Evolutionary conservation across 208 protist species (phyloP).

Genomic region (Trypanosoma scelopori): DNA sequence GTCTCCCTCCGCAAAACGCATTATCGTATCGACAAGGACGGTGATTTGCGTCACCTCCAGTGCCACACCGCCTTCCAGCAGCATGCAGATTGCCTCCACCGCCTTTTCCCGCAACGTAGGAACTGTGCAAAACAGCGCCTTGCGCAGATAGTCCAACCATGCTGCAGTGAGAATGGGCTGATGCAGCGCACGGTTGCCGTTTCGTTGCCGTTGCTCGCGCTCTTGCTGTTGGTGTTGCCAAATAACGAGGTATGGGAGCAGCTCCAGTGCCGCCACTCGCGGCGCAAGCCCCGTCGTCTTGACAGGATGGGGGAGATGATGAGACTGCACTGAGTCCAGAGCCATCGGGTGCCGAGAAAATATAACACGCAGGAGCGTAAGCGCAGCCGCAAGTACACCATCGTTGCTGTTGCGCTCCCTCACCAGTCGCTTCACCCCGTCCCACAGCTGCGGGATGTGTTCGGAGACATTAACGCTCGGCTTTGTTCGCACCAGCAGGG

Average conservation of each 20-base stretch:
- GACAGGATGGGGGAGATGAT: slow-evolving; percentile 56
- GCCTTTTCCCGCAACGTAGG: slow-evolving; percentile 25
- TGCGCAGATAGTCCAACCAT: slow-evolving; percentile 34
- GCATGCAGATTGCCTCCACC: slow-evolving; percentile 17
- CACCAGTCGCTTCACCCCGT: slow-evolving; percentile 27
- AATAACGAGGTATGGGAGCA: slow-evolving; percentile 33
- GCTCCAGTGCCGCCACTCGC: slow-evolving; percentile 40
- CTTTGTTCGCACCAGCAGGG: slow-evolving; percentile 16
- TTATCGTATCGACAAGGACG: slow-evolving; percentile 25
- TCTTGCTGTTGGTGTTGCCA: neutral
- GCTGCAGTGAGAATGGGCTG: slow-evolving; percentile 5
- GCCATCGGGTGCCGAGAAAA: slow-evolving; percentile 31
- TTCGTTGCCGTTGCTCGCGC: neutral
- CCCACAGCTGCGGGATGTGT: slow-evolving; percentile 31
- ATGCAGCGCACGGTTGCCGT: neutral
- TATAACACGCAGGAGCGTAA: slow-evolving; percentile 55
- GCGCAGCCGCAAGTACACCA: slow-evolving; percentile 21
- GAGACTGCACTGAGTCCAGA: slow-evolving; percentile 33
- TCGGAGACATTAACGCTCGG: slow-evolving; percentile 22
- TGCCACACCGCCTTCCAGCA: slow-evolving; percentile 25
- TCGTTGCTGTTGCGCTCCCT: slow-evolving; percentile 16
- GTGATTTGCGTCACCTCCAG: slow-evolving; percentile 4
- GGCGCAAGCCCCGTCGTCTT: slow-evolving; percentile 37
- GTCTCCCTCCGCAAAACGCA: slow-evolving; percentile 8
- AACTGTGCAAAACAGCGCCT: slow-evolving; percentile 24